Percentiles rank a stretch among this genome's conserved stretches.
Evolutionary conservation across 257 asterid genomes (phyloP).

Genomic region (Ajuga chamaepitys): DNA sequence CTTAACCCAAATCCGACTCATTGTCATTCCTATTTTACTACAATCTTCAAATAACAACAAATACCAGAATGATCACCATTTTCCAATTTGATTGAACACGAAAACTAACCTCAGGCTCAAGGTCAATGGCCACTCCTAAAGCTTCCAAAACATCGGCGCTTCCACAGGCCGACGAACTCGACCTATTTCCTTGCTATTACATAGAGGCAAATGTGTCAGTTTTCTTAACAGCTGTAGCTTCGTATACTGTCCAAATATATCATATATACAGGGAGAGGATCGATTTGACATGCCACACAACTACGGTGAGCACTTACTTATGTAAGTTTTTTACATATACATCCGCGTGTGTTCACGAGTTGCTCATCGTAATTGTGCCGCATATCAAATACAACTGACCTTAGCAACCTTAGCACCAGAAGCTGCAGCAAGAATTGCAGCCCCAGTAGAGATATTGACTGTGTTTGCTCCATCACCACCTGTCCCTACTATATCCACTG

Average conservation of each 20-base stretch:
- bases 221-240: background rate
- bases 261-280: too few relatives aligned
- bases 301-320: too few relatives aligned
- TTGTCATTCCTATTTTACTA: too few relatives aligned
- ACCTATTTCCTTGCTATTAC: constrained; percentile 81
- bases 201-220: background rate
- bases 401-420: constrained; percentile 87
- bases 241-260: too few relatives aligned
- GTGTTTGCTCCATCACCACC: constrained; percentile 93
- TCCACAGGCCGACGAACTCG: constrained; percentile 92
- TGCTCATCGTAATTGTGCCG: too few relatives aligned
- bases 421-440: constrained; percentile 87
- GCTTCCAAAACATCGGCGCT: constrained; percentile 87
- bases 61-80: too few relatives aligned
- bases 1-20: too few relatives aligned
- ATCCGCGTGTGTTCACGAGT: too few relatives aligned
- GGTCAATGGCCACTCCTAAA: constrained; percentile 58
- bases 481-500: constrained; percentile 84
- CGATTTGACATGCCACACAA: too few relatives aligned
- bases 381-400: constrained; percentile 29
- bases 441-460: constrained; percentile 79
- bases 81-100: too few relatives aligned
- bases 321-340: too few relatives aligned
- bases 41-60: too few relatives aligned
- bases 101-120: constrained; percentile 73